Conservation (phyloP, 23 red algal species). For the Agarophyton chilense region DNA sequence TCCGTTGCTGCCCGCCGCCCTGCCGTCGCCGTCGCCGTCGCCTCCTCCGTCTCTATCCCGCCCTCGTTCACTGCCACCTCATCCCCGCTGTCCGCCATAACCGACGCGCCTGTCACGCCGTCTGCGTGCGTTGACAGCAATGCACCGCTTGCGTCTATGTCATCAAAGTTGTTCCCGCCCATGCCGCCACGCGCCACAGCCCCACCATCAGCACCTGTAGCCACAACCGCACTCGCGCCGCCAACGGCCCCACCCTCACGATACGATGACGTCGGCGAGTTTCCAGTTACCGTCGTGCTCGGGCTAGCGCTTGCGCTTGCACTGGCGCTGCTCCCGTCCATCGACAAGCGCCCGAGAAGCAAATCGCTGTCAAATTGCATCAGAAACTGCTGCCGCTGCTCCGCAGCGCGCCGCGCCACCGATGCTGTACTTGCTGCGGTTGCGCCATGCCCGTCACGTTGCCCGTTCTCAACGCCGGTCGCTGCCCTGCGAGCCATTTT, state of each 20-base stretch:
- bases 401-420: too few species aligned
- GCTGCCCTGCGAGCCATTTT: too few species aligned
- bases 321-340: not conserved
- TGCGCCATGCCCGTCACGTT: too few species aligned
- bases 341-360: not conserved
- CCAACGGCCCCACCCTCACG: not conserved
- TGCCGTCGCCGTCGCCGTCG: not conserved
- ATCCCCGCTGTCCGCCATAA: not conserved
- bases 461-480: too few species aligned
- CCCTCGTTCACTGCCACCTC: not conserved
- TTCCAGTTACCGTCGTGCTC: constrained; percentile 6
- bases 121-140: too few species aligned
- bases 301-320: not conserved
- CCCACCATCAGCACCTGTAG: too few species aligned
- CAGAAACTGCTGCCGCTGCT: constrained; percentile 17
- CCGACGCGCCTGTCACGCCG: too few species aligned
- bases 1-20: not conserved
- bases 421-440: too few species aligned
- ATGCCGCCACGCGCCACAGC: too few species aligned
- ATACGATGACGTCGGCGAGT: not conserved
- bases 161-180: not conserved
- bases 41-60: not conserved
- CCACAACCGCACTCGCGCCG: too few species aligned
- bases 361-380: not conserved
- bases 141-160: not conserved